Base-by-base conservation (phyloP, 2,329 filamentous ascomycete genomes). In the Xylariaceae sp. region DNA sequence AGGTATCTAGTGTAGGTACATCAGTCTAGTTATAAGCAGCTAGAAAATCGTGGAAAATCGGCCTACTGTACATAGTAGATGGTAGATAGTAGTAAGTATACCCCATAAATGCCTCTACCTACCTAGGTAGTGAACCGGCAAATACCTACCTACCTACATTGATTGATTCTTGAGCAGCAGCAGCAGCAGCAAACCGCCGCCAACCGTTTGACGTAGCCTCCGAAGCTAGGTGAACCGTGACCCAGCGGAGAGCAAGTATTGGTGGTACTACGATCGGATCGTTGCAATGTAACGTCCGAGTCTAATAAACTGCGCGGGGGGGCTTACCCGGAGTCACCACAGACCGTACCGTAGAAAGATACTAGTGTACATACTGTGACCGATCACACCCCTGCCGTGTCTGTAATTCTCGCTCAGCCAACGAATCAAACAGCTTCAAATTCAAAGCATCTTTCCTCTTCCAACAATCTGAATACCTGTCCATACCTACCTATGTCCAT, bases 231-330 rank as follows among this genome's bases (percentile, higher is more conserved):
- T 37, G 12, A 7, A 9, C 35, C 35, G 19, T 9, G 35, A 7
- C 7, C 7, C 51, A n/a, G 44, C 29, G 40, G 47, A 40, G 48
- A 49, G 32, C 19, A 34, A 34, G 31, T 41, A 19, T 19, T 19
- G 19, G 19, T 19, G 19, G 19, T 19, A 19, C 19, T 19, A 40
- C 46, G 45, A 37, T 47, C 55, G 55, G 55, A 37, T 37, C 35
- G 48, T 27, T 34, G 9, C 11, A 34, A 53, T 45, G 50, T 34
- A 47, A 53, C 54, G 12, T 50, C 54, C 54, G 54, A 34, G 40
- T 40, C 43, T 34, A 32, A 19, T 19, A 47, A 37, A 37, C 4
- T 37, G 35, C 32, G 35, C 35, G 35, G 8, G 35, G 35, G 3
- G 4, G 4, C 3, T 3, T 9, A 37, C 35, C 35, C 35, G 35